These are phyloP conservation scores for Penicillium brevicompactum DNA, from an alignment of 2,329 filamentous ascomycete species.

Conservation along the genomic window DNA sequence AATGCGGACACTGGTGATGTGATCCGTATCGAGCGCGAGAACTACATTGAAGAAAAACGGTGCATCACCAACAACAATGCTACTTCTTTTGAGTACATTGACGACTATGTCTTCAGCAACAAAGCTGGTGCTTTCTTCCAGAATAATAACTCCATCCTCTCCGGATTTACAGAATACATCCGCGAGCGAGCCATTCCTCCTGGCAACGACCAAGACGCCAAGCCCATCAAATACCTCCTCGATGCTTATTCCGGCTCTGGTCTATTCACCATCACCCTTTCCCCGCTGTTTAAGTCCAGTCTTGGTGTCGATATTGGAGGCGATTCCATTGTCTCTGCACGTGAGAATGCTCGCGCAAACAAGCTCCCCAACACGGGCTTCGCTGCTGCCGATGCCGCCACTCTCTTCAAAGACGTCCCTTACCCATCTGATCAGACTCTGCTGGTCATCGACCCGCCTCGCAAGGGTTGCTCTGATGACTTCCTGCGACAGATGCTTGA, in stretches of 20 bases:
- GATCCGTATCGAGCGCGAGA: constrained; percentile 59
- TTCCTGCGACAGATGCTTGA: constrained; percentile 80
- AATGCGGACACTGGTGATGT: constrained; percentile 43
- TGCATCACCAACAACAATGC: constrained; percentile 87
- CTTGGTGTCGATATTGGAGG: constrained; percentile 89
- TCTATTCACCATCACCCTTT: constrained; percentile 93
- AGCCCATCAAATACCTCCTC: constrained; percentile 78
- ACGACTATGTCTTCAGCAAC: constrained; percentile 82
- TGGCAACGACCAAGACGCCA: constrained; percentile 33
- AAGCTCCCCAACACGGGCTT: constrained; percentile 76
- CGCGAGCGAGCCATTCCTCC: constrained; percentile 71
- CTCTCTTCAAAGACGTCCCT: constrained; percentile 75
- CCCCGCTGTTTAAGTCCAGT: constrained; percentile 74
- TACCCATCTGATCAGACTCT: constrained; percentile 81
- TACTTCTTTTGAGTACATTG: constrained; percentile 84
- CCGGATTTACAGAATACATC: constrained; percentile 83
- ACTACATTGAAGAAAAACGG: constrained; percentile 75
- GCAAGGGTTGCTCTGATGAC: constrained; percentile 86
- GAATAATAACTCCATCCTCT: constrained; percentile 98
- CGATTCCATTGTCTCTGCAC: constrained; percentile 76
- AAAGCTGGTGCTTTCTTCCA: constrained; percentile 96
- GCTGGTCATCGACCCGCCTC: constrained; percentile 94
- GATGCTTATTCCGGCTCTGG: constrained; percentile 98
- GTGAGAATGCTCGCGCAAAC: constrained; percentile 77
- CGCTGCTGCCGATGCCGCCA: constrained; percentile 82